Base-by-base conservation (phyloP, 345 rosid genomes). In the Ceriops decandra region DNA sequence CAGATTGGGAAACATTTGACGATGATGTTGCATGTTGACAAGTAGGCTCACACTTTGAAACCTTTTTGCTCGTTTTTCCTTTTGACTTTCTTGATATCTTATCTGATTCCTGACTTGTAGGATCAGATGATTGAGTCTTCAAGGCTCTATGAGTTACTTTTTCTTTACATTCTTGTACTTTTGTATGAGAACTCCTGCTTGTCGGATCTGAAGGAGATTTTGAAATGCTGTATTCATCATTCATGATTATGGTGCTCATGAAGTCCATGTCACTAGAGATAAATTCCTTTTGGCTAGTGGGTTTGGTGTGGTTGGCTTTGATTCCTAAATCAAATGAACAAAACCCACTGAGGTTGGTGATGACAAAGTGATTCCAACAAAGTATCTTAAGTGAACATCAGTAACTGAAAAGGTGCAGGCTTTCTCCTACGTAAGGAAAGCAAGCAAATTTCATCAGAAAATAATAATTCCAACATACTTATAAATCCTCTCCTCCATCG, bases 221-320 rank as follows among this genome's bases (percentile, higher is more conserved):
- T 5, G 90, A 84, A 74, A 84, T 75, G 75, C 72, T 79, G 69
- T 77, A 85, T 60, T 84, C 90, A 71, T 88, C 91, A 64, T 78
- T 51, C 60, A 80, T 73, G 53, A 93, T 86, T 66, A 89, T 76
- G 52, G 81, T 76, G 70, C 93, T 86, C 42, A 71, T 76, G 75
- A 88, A 86, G 75, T 85, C 82, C 86, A 86, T 80, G 56, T 83
- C 89, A 69, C 64, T 79, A 66, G 81, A 51, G 74, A 77, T 57
- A 58, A 26, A 38, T 20, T 73, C 76, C 38, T 74, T 75, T 56
- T 78, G 71, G 56, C 52, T 42, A 68, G 68, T 70, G 17, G 77
- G 60, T 73, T 82, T 74, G 21, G 52, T 68, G 27, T 68, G 67
- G 32, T 67, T 72, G 62, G 80, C 71, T 73, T 73, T 79, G 52